Conservation (phyloP, 495 filamentous ascomycete species). For the Aspergillus conjunctus region DNA sequence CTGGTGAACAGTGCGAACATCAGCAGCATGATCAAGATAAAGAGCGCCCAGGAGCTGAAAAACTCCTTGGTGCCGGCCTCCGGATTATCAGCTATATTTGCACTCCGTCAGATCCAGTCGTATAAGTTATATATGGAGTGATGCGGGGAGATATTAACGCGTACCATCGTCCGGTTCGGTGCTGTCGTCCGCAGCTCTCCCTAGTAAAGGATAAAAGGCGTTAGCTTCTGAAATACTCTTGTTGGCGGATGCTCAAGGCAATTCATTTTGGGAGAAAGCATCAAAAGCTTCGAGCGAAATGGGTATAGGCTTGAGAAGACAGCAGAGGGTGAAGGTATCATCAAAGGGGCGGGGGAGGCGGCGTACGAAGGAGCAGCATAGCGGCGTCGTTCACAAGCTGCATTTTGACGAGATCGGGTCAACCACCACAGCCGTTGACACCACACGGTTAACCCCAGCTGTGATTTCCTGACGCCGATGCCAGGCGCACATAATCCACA, state of each 20-base stretch:
- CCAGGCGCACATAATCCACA: slow-evolving; percentile 43
- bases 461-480: slow-evolving; percentile 32
- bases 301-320: neutral
- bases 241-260: neutral
- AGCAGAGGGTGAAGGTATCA: neutral
- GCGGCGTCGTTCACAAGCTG: slow-evolving; percentile 43
- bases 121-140: neutral
- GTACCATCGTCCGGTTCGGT: slow-evolving; percentile 57
- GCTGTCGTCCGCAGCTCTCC: slow-evolving; percentile 42
- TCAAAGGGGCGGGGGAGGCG: slow-evolving; percentile 10
- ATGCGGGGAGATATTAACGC: slow-evolving; percentile 19
- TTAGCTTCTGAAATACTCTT: slow-evolving; percentile 23
- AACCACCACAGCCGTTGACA: slow-evolving; percentile 32
- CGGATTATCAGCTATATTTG: slow-evolving; percentile 46
- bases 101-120: slow-evolving; percentile 25
- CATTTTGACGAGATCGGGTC: slow-evolving; percentile 38
- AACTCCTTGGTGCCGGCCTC: slow-evolving; percentile 83
- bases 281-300: too few relatives aligned
- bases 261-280: neutral
- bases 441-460: slow-evolving; percentile 36
- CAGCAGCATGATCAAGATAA: slow-evolving; percentile 90
- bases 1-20: slow-evolving; percentile 94
- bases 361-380: slow-evolving; percentile 47
- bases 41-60: slow-evolving; percentile 92
- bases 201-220: slow-evolving; percentile 20